Evolutionary conservation across 225 moss, liverwort and hornwort genomes (phyloP), one percentile per base, ranked within the genome.

Genomic region (Polytrichum formosum): DNA sequence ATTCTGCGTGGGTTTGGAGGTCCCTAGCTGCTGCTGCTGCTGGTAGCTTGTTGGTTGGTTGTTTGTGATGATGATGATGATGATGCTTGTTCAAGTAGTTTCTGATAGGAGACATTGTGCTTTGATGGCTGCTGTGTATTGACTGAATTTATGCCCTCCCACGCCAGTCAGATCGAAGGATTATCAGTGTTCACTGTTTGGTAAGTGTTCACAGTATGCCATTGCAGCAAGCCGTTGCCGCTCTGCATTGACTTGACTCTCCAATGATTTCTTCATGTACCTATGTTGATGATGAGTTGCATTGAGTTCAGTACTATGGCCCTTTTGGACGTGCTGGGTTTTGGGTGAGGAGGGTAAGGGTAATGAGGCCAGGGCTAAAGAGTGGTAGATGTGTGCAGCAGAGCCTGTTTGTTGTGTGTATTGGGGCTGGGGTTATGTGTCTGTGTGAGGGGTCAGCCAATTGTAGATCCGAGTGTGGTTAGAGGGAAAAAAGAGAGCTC

Each of bases 381-480:
- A 46, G 46, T 46, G 46, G 46, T 46, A 46, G 46, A 46, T 46
- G 46, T 37, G 35, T 46, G 16, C 46, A 46, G 46, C 46, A 46
- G 46, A 16, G 46, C 46, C 46, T 46, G 46, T 16, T 46, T 46
- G 46, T 46, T 46, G 46, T 46, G 46, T 46, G 46, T 46, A 46
- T 13, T 46, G 46, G 46, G 46, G 46, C 13, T 46, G 46, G 46
- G 46, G 13, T 2, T 46, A 13, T 46, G 4, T 46, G 13, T 46
- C 46, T 13, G 46, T 46, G 16, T 46, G 13, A 46, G 46, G 46
- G 46, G 46, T 46, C 46, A 46, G 46, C 59, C 33, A 46, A 46
- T 23, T 70, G 25, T 87, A 78, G 83, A 83, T 87, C 87, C 83
- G 78, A 83, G 86, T 69, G 61, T 78, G 78, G 46, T 13, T 46